Conservation (phyloP, 495 filamentous ascomycete genomes). For the Hypoxylon subgilvum region DNA sequence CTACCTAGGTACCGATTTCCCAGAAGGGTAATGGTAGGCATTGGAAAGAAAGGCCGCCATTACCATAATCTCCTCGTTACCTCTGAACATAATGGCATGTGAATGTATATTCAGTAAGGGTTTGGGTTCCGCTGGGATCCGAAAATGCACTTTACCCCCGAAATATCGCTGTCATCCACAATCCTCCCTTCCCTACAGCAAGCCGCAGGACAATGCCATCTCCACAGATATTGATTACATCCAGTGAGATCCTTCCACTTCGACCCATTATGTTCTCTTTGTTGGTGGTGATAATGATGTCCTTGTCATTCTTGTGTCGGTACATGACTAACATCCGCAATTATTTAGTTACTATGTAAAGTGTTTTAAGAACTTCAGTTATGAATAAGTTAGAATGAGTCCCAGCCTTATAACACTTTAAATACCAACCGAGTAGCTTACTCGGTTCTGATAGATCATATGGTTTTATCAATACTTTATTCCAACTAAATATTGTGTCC, state of each 20-base stretch:
- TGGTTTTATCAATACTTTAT: background rate
- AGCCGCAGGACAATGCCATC: background rate
- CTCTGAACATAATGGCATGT: conserved; percentile 1
- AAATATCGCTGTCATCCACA: conserved; percentile 2
- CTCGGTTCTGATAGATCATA: conserved; percentile 12
- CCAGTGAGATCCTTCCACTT: background rate
- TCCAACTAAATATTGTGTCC: background rate
- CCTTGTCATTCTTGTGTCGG: background rate
- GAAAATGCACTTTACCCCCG: conserved; percentile 28
- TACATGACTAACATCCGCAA: background rate
- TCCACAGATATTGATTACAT: background rate
- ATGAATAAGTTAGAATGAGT: background rate
- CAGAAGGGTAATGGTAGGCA: too few species aligned
- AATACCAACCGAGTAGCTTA: background rate
- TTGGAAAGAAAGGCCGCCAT: too few species aligned
- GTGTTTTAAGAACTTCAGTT: background rate
- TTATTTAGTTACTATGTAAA: background rate
- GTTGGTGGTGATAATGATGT: background rate
- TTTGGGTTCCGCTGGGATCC: conserved; percentile 19
- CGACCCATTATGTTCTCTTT: background rate
- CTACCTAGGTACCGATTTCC: too few species aligned
- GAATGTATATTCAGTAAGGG: background rate
- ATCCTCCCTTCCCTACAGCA: conserved; percentile 1
- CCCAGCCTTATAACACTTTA: background rate
- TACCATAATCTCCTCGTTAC: too few species aligned